Evolutionary conservation across 129 eudicot species (phyloP).

Genomic region (Escallonia rubra): DNA sequence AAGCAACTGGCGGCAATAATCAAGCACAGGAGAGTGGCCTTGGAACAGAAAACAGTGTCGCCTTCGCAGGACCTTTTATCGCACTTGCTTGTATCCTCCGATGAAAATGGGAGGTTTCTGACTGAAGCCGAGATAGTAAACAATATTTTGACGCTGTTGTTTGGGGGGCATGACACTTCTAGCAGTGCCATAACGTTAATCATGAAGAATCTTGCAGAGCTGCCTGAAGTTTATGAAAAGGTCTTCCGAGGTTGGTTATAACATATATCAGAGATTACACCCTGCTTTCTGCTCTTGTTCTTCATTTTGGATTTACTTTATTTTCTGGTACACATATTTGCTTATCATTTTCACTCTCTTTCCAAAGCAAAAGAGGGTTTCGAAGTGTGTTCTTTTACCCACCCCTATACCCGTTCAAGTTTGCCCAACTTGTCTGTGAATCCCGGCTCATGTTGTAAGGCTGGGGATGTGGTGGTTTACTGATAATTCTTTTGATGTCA

Average conservation of each 20-base stretch:
- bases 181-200: conserved; percentile 5
- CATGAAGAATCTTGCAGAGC: conserved; percentile 12
- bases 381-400: too few species aligned
- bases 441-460: too few species aligned
- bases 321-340: too few species aligned
- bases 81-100: conserved; percentile 10
- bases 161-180: conserved; percentile 16
- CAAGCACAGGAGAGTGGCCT: conserved; percentile 10
- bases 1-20: neutral
- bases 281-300: neutral
- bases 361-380: too few species aligned
- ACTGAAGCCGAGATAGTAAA: conserved; percentile 8
- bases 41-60: conserved; percentile 4
- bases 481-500: too few species aligned
- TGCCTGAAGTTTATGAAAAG: conserved; percentile 17
- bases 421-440: too few species aligned
- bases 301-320: neutral
- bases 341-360: too few species aligned
- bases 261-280: neutral
- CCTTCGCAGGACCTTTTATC: conserved; percentile 19
- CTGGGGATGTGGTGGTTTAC: too few species aligned
- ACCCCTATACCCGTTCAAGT: too few species aligned
- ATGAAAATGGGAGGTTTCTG: conserved; percentile 6
- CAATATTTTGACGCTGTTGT: conserved; percentile 5
- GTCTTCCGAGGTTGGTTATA: conserved; percentile 10